These are phyloP conservation scores for Cryoendolithus antarcticus DNA, from an alignment of 2,329 filamentous ascomycete species.

Conservation along the genomic window DNA sequence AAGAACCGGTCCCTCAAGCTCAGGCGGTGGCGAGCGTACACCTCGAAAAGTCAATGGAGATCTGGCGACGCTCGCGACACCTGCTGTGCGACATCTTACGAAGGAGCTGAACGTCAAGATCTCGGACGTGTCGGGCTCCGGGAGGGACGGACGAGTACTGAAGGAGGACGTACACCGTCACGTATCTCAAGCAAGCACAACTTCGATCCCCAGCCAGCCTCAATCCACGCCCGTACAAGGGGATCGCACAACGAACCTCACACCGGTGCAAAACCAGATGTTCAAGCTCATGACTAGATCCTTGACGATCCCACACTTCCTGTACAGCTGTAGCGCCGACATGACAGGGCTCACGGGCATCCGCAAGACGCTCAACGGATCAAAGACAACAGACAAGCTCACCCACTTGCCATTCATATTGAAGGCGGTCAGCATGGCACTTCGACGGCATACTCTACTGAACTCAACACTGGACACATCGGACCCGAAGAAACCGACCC, in stretches of 20 bases:
- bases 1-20: too few relatives aligned
- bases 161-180: constrained; percentile 72
- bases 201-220: constrained; percentile 19
- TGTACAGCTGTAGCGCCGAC: constrained; percentile 84
- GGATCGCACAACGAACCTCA: constrained; percentile 59
- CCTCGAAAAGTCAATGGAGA: constrained; percentile 34
- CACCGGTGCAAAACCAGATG: constrained; percentile 79
- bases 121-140: constrained; percentile 65
- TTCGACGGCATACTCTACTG: constrained; percentile 71
- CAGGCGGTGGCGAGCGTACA: too few relatives aligned
- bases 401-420: constrained; percentile 91
- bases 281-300: constrained; percentile 96
- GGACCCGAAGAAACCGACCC: constrained; percentile 52
- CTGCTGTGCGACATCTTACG: constrained; percentile 77
- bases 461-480: constrained; percentile 69
- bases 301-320: constrained; percentile 82
- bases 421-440: constrained; percentile 80
- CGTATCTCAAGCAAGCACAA: constrained; percentile 13
- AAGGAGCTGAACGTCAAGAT: constrained; percentile 73
- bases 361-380: constrained; percentile 61
- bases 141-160: constrained; percentile 77
- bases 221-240: constrained; percentile 6
- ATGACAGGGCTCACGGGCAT: constrained; percentile 62
- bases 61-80: constrained; percentile 69
- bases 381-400: constrained; percentile 45